Base-by-base conservation (phyloP, 2,329 filamentous ascomycete genomes). In the Neofusicoccum cordaticola region DNA sequence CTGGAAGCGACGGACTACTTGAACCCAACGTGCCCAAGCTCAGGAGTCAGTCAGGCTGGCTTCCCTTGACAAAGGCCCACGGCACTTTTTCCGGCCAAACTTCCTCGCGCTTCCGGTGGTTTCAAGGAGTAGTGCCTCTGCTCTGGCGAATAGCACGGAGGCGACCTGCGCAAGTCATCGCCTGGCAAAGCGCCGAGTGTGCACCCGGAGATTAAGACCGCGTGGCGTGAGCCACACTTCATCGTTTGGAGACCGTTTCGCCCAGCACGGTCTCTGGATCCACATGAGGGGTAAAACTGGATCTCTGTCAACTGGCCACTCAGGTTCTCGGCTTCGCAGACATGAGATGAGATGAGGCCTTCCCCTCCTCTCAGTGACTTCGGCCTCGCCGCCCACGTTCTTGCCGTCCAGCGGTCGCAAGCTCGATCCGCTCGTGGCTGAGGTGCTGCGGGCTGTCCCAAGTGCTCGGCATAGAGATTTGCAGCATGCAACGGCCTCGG, bases 201-300 rank as follows among this genome's bases (percentile, higher is more conserved):
- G n/a, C 41, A 60, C 31, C 56, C 31, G 56, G 56, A 47, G 41
- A 47, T 47, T 22, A 13, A 45, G 42, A 27, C 56, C 56, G n/a
- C 17, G 42, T 60, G 56, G 56, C 56, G 56, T 60, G 56, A 60
- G 56, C 41, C 56, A 60, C 56, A 60, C 56, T 60, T 47, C 41
- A 60, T 35, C 56, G 56, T 60, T 34, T 60, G n/a, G 56, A 37
- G 56, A 13, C 41, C 27, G 31, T 22, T n/a, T 17, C 11, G 27
- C 31, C 27, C 41, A 52, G 41, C 17, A 19, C 41, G 56, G 12
- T 15, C 41, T 35, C 1, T 4, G 41, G 17, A 22, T 27, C 42
- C 42, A 45, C 41, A 27, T 60, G 56, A 60, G 56, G 42, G 41
- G 56, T 60, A 47, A 60, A 58, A 60, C n/a, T 60, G 56, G 42